phyloP scores from a whole-genome alignment of 2,329 filamentous ascomycete genomes.

The Fusarium buxicola region DNA sequence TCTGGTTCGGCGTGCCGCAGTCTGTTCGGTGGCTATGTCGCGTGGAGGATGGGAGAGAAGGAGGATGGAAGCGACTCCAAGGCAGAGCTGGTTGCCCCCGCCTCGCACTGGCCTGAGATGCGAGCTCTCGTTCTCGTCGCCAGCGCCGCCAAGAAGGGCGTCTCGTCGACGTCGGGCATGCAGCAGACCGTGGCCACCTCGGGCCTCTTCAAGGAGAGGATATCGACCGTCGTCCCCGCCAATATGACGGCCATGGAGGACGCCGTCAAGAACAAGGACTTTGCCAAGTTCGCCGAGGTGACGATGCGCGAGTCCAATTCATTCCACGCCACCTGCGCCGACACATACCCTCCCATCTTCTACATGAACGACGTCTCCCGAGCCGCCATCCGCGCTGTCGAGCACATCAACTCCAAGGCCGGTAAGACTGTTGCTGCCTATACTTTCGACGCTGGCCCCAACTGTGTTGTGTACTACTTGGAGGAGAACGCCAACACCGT shows the following conservation, averaged over 20 bases:
- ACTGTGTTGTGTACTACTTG: slow-evolving; percentile 95
- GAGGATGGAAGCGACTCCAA: slow-evolving; percentile 87
- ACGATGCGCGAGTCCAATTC: slow-evolving; percentile 98
- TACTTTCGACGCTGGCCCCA: slow-evolving; percentile 97
- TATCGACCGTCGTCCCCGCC: slow-evolving; percentile 79
- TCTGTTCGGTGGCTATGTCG: slow-evolving; percentile 94
- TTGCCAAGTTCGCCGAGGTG: slow-evolving; percentile 85
- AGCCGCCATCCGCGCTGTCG: slow-evolving; percentile 88
- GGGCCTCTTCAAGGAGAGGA: slow-evolving; percentile 83
- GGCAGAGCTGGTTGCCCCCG: slow-evolving; percentile 88
- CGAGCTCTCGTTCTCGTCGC: slow-evolving; percentile 91
- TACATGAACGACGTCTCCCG: slow-evolving; percentile 96
- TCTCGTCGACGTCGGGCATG: slow-evolving; percentile 94
- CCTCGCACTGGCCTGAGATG: slow-evolving; percentile 95
- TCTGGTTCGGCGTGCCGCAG: slow-evolving; percentile 95
- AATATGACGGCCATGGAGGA: slow-evolving; percentile 88
- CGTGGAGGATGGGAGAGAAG: slow-evolving; percentile 84
- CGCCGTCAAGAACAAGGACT: slow-evolving; percentile 82
- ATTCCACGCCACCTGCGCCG: slow-evolving; percentile 94
- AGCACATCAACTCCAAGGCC: slow-evolving; percentile 85
- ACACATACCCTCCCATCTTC: slow-evolving; percentile 97
- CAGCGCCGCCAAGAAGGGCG: slow-evolving; percentile 94
- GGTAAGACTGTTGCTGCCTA: slow-evolving; percentile 89
- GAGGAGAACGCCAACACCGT: slow-evolving; percentile 80
- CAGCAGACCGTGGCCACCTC: slow-evolving; percentile 95